Base-by-base conservation (phyloP, 345 rosid species). In the Nephelium lappaceum region DNA sequence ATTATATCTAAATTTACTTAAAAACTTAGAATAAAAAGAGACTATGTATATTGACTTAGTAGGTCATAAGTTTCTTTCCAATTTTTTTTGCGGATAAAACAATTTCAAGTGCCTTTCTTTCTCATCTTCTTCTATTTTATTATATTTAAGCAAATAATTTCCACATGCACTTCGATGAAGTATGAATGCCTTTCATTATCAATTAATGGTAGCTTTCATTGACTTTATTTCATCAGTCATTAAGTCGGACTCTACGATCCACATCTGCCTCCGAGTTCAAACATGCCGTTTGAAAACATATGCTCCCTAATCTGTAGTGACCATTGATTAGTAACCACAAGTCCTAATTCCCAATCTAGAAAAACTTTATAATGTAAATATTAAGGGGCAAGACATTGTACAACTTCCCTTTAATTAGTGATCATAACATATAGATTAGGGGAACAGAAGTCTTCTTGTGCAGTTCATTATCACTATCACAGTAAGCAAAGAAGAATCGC, bases 181-280 rank as follows among this genome's bases (percentile, higher is more conserved):
- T 31, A 31, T 31, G 36, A 31, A 31, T 31, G 36, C 36, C 36
- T 31, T 31, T 31, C 36, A 31, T 31, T 31, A 24, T 63, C 47
- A 25, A 24, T 63, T 38, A 25, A 75, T 18, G 42, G 77, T 25
- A 63, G 71, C 65, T 82, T 66, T 71, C 71, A 64, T 75, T 78
- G 84, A 78, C 80, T 69, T 77, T 51, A 42, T 51, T 77, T 65
- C 47, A 8, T 14, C 61, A 58, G n/a, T 65, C 47, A 11, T 21
- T 73, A 58, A n/a, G 66, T 73, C 58, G 76, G 76, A 73, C 38
- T 39, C 25, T 53, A 31, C 25, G 60, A 19, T 39, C 62, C 31
- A 53, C 47, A 57, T 47, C 39, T 65, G 68, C 21, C 64, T 11
- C 21, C 19, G 24, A 45, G 23, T 62, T 78, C 71, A 78, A 58